phyloP scores from a whole-genome alignment of 179 eudicot species.

The Carnegiea gigantea region DNA sequence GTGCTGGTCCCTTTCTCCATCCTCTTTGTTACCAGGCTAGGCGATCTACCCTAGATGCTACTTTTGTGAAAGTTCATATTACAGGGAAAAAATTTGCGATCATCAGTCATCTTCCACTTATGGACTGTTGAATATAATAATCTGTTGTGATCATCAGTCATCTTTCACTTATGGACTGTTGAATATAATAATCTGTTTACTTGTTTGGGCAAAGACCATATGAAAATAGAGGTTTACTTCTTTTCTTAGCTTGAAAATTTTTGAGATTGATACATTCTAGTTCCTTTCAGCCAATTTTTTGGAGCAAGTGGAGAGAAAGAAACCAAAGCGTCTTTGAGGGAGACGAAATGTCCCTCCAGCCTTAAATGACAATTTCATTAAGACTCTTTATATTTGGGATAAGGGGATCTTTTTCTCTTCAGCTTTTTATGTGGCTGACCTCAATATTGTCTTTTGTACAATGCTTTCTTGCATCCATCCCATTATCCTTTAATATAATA shows the following conservation, averaged over 20 bases:
- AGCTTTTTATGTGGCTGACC: no score
- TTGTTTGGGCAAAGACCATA: not conserved
- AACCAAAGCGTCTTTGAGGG: no score
- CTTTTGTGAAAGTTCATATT: not conserved
- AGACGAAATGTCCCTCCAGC: no score
- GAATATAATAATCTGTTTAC: not conserved
- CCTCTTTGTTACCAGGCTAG: not conserved
- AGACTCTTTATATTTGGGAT: no score
- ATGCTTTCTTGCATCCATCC: no score
- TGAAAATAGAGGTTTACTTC: not conserved
- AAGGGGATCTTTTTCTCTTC: no score
- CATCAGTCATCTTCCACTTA: not conserved
- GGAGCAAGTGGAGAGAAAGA: no score
- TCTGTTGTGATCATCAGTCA: not conserved
- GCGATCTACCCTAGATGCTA: not conserved
- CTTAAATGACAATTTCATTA: no score
- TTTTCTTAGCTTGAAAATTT: not conserved
- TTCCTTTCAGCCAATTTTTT: not conserved
- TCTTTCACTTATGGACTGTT: not conserved
- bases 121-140: not conserved
- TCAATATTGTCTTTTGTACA: no score
- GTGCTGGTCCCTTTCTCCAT: not conserved
- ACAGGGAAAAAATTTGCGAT: not conserved
- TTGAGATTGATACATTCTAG: not conserved
- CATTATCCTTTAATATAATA: no score